Base-by-base conservation (phyloP, 176 grass and related monocot species). In the Bolboschoenus planiculmis region DNA sequence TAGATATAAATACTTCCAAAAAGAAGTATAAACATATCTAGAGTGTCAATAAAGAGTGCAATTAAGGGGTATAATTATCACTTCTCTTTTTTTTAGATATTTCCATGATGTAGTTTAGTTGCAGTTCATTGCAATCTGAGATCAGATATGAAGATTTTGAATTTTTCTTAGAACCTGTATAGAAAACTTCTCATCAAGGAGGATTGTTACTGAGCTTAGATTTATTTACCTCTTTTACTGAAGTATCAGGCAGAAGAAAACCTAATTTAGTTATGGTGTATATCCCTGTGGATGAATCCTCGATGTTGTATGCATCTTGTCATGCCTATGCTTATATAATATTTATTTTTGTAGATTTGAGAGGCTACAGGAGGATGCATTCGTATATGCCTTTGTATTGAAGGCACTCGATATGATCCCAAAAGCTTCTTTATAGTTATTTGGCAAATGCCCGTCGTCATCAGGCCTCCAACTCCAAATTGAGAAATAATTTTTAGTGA, bases 281-380 rank as follows among this genome's bases (percentile, higher is more conserved):
- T 18, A n/a, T n/a, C n/a, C n/a, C n/a, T 59, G 7, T 10, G 20
- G 23, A 7, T 65, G 31, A 35, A 18, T 36, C 50, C 0, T 50
- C 11, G 4, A 16, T 50, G 50, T 48, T 50, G 30, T 7, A 75
- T 14, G 10, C 24, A 16, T 48, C 42, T 50, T 48, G 48, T 30
- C 16, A 5, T 4, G 1, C 2, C 4, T 7, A 30, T 16, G 10
- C 10, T 30, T 29, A 75, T 50, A 30, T 30, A 27, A 29, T 27
- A 16, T 47, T 9, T 43, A 47, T 48, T 5, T 61, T 86, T 90
- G 84, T 86, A 93, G 94, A 67, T 97, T 97, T 82, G 94, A 97
- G 79, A 97, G 89, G 39, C 43, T 97, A n/a, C 86, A 88, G 66
- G 94, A 93, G 81, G 89, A 93, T 73, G 94, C 91, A 16, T 97